Conservation (phyloP, 1,284 basidiomycete genomes). For the Singerocomus inundabilis region DNA sequence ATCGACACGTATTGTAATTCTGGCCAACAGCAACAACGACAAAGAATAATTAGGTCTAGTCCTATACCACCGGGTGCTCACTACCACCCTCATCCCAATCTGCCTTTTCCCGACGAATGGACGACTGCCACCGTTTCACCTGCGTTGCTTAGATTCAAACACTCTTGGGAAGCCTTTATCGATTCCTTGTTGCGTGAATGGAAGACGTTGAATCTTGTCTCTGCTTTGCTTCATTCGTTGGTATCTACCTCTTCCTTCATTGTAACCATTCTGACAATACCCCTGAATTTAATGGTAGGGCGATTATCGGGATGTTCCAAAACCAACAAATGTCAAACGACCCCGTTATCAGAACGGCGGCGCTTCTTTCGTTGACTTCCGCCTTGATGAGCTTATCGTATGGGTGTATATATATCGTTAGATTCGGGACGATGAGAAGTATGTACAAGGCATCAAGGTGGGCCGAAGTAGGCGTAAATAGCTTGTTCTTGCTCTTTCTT, state of each 20-base stretch:
- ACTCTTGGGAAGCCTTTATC: conserved; percentile 70
- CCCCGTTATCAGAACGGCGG: conserved; percentile 63
- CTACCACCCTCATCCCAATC: conserved; percentile 16
- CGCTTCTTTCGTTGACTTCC: conserved; percentile 64
- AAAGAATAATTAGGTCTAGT: conserved; percentile 21
- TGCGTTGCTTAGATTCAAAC: conserved; percentile 61
- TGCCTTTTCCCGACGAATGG: conserved; percentile 68
- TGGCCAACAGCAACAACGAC: conserved; percentile 18
- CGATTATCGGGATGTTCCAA: conserved; percentile 75
- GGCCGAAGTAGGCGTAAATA: conserved; percentile 57
- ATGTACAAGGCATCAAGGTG: conserved; percentile 75
- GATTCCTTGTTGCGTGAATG: conserved; percentile 69
- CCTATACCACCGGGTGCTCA: conserved; percentile 30
- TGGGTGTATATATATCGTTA: conserved; percentile 74
- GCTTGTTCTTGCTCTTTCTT: background rate
- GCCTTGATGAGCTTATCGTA: conserved; percentile 73
- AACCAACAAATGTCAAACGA: conserved; percentile 56
- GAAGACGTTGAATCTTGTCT: conserved; percentile 77
- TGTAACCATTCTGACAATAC: background rate
- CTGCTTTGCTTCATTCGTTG: conserved; percentile 67
- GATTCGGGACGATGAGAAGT: conserved; percentile 75
- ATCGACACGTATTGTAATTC: conserved; percentile 44
- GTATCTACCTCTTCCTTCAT: conserved; percentile 27
- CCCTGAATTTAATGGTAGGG: conserved; percentile 39
- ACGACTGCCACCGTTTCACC: conserved; percentile 54